Evolutionary conservation across 192 early-diverging fungal genomes (phyloP), one percentile per base, ranked within the genome.

Genomic region (Umbelopsis isabellina): DNA sequence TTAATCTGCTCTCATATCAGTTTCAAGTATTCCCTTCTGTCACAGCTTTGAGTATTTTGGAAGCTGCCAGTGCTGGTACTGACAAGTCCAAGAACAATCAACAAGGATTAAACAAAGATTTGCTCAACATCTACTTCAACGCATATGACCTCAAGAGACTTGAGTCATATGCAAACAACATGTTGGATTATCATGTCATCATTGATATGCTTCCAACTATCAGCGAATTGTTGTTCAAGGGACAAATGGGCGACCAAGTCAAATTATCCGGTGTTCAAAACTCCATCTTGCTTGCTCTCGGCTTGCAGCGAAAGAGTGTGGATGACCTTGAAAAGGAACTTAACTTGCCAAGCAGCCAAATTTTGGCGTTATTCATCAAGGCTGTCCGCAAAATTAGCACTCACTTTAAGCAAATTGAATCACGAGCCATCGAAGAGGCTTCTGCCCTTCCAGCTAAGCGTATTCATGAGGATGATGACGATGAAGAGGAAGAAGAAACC

Each of bases 161-260:
- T 33, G 95, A 97, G 48, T 91, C 90, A n/a, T 99, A 98, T 74
- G 83, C 94, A 10, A 95, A 97, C 82, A 97, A 98, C 77, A 80
- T 99, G 79, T 78, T 97, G 55, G 98, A 99, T 79, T 97, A 97
- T 83, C 98, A 99, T 81, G 94, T 98, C 2, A 94, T 99, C 51
- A 66, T 98, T 55, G 98, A 99, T 71, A 73, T 99, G 72, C 74
- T 98, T 49, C 97, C 95, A 11, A 82, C 83, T 5, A 85, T 99
- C 65, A 88, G 95, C 23, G 78, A 81, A 51, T 81, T 91, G 22
- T 94, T 94, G 84, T 98, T 97, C 81, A 83, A 85, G 52, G 82
- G 84, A 22, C 82, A 84, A 61, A 82, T 92, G 22, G 70, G 81
- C 21, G 73, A 84, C 20, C 65, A 78, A 21, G 82, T 98, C 45